Conservation (phyloP, 495 filamentous ascomycete species). For the Beverwykella pulmonaria region DNA sequence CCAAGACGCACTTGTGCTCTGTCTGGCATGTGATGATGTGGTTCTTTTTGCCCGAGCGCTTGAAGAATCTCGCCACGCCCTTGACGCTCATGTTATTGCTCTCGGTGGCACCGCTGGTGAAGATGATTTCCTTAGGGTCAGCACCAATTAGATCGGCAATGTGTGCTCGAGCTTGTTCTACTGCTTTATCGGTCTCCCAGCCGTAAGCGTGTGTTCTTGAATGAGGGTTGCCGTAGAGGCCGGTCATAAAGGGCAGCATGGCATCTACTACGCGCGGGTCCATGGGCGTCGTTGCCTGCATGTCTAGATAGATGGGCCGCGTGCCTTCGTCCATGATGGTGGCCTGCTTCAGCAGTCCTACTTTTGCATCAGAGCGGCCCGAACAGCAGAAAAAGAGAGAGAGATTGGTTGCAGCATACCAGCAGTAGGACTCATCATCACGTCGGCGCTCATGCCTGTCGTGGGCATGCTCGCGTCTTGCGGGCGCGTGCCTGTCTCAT, state of each 20-base stretch:
- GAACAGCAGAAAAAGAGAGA: constrained; percentile 2
- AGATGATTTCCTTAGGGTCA: constrained; percentile 96
- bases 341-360: constrained; percentile 85
- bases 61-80: constrained; percentile 94
- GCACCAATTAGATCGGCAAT: constrained; percentile 88
- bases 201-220: constrained; percentile 97
- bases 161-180: constrained; percentile 81
- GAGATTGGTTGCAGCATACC: constrained; percentile 45
- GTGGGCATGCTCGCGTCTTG: constrained; percentile 59
- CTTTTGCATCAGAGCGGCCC: constrained; percentile 12
- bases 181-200: constrained; percentile 95
- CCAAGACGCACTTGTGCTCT: constrained; percentile 97
- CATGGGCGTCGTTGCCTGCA: constrained; percentile 97
- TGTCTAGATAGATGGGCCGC: constrained; percentile 94
- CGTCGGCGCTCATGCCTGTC: constrained; percentile 61
- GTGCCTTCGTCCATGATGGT: constrained; percentile 92
- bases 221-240: constrained; percentile 95
- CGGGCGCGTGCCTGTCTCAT: constrained; percentile 67
- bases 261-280: constrained; percentile 94
- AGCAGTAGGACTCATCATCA: constrained; percentile 78
- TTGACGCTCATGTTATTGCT: constrained; percentile 99
- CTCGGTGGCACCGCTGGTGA: constrained; percentile 96
- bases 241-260: constrained; percentile 93
- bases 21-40: constrained; percentile 97
- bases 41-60: constrained; percentile 90